Conservation (phyloP, 345 rosid species). For the Pugionium cornutum region DNA sequence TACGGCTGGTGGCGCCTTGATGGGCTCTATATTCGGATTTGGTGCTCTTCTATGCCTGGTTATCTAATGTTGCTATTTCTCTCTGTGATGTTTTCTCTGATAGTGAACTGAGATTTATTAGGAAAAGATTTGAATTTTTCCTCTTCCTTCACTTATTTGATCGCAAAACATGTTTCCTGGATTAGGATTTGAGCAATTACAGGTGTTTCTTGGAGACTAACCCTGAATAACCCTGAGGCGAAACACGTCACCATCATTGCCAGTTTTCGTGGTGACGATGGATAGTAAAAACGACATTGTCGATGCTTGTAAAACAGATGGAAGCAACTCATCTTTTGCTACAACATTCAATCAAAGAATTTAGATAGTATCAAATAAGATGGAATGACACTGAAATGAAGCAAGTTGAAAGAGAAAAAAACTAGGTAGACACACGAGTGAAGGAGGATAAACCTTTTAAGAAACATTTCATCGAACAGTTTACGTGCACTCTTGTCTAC, state of each 20-base stretch:
- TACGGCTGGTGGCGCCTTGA: conserved; percentile 82
- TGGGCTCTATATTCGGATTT: conserved; percentile 86
- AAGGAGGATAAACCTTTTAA: background rate
- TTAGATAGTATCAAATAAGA: background rate
- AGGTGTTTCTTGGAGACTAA: too few relatives aligned
- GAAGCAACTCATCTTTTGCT: conserved; percentile 15
- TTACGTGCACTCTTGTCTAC: conserved; percentile 5
- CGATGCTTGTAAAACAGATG: background rate
- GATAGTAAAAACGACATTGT: conserved; percentile 59
- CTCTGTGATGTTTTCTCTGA: background rate
- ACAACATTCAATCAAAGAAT: background rate
- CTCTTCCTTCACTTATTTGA: background rate
- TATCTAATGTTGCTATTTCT: too few relatives aligned
- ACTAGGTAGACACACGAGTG: background rate
- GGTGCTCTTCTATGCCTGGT: conserved; percentile 44
- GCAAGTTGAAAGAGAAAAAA: background rate
- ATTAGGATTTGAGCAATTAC: background rate
- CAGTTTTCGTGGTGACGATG: conserved; percentile 62
- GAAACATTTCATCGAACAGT: conserved; percentile 33
- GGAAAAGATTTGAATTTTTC: background rate
- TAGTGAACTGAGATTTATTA: background rate
- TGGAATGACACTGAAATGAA: background rate
- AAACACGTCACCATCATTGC: conserved; percentile 66
- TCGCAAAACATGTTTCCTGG: background rate
- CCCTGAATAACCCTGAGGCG: conserved; percentile 47